A percentile compares a stretch with the other conserved stretches of the same genome.
Conservation (phyloP, 2,329 filamentous ascomycete species). For the Xylariaceae sp. region DNA sequence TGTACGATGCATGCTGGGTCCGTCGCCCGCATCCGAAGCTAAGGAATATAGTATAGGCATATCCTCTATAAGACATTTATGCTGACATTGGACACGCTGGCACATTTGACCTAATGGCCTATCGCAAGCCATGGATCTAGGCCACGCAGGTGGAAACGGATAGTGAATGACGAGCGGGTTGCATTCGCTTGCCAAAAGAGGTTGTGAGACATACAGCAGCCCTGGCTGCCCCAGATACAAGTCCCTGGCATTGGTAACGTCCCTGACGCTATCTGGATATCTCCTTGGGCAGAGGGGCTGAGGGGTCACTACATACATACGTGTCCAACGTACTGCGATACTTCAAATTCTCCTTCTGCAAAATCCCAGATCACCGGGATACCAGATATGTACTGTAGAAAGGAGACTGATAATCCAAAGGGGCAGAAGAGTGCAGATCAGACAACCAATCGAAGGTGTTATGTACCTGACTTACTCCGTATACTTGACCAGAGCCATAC, state of each 20-base stretch:
- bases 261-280: not conserved
- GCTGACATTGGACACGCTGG: not conserved
- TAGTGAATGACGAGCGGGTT: slow-evolving; percentile 1
- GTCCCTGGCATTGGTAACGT: not conserved
- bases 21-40: not conserved
- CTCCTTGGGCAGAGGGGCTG: too few species aligned
- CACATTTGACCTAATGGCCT: not conserved
- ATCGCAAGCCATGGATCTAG: not conserved
- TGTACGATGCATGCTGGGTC: not conserved
- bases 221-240: not conserved
- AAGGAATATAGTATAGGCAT: too few species aligned
- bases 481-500: too few species aligned
- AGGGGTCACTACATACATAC: too few species aligned
- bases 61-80: not conserved
- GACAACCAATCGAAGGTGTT: too few species aligned
- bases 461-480: too few species aligned
- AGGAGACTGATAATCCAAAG: too few species aligned
- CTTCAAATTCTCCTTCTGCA: too few species aligned
- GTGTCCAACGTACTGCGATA: too few species aligned
- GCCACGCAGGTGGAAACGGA: not conserved
- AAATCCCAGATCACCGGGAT: too few species aligned
- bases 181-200: slow-evolving; percentile 9
- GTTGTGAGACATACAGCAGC: not conserved
- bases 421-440: too few species aligned
- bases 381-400: too few species aligned